Evolutionary conservation across 2,329 filamentous ascomycete species (phyloP).

Genomic region (Sporothrix mexicana): DNA sequence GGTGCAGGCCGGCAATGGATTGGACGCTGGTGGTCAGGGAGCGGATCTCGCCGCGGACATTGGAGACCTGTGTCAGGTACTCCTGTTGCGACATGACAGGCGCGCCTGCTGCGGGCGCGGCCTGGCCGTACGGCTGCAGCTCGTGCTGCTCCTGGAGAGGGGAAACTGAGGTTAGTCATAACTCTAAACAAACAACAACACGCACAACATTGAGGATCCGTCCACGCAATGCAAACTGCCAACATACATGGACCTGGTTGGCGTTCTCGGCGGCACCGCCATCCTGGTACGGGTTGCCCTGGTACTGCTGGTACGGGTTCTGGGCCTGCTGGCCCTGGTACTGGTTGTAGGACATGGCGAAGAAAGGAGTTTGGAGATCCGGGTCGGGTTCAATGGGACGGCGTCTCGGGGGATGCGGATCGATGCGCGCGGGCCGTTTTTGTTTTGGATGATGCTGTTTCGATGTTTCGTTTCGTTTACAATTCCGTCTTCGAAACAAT

Average conservation of each 20-base stretch:
- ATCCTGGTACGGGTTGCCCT: conserved; percentile 69
- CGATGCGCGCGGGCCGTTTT: not conserved
- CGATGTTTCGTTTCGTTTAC: conserved; percentile 16
- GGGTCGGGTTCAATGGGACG: conserved; percentile 24
- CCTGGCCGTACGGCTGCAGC: conserved; percentile 51
- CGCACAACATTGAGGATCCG: not conserved
- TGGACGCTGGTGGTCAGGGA: conserved; percentile 70
- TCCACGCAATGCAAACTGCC: not conserved
- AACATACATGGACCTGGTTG: conserved; percentile 46
- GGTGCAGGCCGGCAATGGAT: conserved; percentile 71
- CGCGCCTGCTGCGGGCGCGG: conserved; percentile 37
- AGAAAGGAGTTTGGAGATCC: not conserved
- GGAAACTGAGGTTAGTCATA: not conserved
- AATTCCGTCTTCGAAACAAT: not conserved
- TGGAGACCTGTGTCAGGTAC: conserved; percentile 71
- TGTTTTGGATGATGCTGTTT: not conserved
- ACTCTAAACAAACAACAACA: not conserved
- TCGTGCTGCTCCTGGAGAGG: conserved; percentile 56
- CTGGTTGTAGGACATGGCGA: conserved; percentile 65
- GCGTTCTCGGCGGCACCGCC: conserved; percentile 55
- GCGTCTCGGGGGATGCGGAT: conserved; percentile 13
- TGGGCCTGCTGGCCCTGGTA: conserved; percentile 49
- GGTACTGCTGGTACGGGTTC: conserved; percentile 34
- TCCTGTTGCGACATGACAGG: conserved; percentile 65
- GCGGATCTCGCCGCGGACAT: conserved; percentile 70